Conservation (phyloP, 176 grass and related monocot species). For the Avena insularis region DNA sequence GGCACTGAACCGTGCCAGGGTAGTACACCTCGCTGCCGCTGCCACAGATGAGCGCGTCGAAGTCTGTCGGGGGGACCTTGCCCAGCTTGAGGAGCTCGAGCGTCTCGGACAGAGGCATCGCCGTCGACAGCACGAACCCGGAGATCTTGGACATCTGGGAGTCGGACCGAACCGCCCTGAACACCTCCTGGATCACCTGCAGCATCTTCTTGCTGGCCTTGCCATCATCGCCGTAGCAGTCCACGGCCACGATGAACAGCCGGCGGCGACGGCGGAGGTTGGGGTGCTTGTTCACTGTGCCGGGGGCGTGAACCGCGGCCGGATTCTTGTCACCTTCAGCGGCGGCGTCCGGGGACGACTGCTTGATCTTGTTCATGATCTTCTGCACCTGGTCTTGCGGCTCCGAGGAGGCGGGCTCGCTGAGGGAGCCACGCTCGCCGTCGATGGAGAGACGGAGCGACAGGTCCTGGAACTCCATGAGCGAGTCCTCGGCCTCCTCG, state of each 20-base stretch:
- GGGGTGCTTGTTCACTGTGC: slow-evolving; percentile 74
- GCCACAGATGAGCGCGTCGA: slow-evolving; percentile 85
- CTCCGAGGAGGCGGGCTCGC: slow-evolving; percentile 40
- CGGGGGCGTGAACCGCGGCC: slow-evolving; percentile 26
- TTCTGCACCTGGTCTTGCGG: slow-evolving; percentile 76
- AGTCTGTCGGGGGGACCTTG: slow-evolving; percentile 74
- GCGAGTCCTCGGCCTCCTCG: slow-evolving; percentile 81
- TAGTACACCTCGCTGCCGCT: slow-evolving; percentile 97
- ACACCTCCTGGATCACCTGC: slow-evolving; percentile 82
- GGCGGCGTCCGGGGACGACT: slow-evolving; percentile 30
- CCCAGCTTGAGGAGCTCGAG: slow-evolving; percentile 66
- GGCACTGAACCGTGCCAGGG: slow-evolving; percentile 71
- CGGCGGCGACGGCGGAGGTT: slow-evolving; percentile 76
- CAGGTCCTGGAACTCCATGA: slow-evolving; percentile 84
- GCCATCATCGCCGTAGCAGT: slow-evolving; percentile 78
- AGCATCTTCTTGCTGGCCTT: slow-evolving; percentile 74
- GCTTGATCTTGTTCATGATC: slow-evolving; percentile 90
- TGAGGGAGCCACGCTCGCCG: slow-evolving; percentile 61
- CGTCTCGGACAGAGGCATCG: slow-evolving; percentile 78
- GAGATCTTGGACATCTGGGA: slow-evolving; percentile 94
- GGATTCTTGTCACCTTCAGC: slow-evolving; percentile 45
- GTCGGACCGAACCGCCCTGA: slow-evolving; percentile 81
- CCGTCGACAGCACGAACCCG: slow-evolving; percentile 85
- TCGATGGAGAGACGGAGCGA: slow-evolving; percentile 88
- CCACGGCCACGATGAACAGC: slow-evolving; percentile 79